Evolutionary conservation across 805 yeast genomes (phyloP), one percentile per base, ranked within the genome.

Genomic region (Lachancea mirantina): DNA sequence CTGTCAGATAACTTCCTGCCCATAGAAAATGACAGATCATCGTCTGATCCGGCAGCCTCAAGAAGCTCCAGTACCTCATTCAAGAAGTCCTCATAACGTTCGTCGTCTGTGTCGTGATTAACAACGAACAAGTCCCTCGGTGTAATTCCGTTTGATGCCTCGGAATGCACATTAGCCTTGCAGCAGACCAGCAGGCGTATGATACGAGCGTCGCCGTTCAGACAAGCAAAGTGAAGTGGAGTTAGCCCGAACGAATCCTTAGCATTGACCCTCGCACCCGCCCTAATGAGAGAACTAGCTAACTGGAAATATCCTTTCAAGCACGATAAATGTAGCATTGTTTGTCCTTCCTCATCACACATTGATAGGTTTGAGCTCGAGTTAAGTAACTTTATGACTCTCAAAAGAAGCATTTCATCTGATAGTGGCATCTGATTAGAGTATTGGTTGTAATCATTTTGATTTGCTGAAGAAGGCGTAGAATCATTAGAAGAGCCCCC

Each of bases 151-250:
- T 71, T 72, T 28, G 65, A 58, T 16, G 82, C 66, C 47, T 61
- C 71, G 36, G 69, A 53, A 23, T 66, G 62, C 41, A 71, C 57
- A 43, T 72, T 75, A 1, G 89, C 81, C 32, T 76, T 78, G 51
- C 80, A 77, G 22, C 69, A 76, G 25, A 78, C 52, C 41, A 84
- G 65, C 26, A 78, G 49, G 26, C 70, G 67, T 40, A 84, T 80
- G 23, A 80, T 65, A 28, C 72, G 78, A 32, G 83, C 64, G 49
- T 81, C 71, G 19, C 95, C 95, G 43, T 69, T 66, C 45, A 88
- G 55, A 19, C 85, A 73, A 0, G 96, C 95, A 50, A 82, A 78
- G 55, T 88, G 95, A 36, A 92, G 64, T 4, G 98, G 95, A 0
- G 96, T 79, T 41, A 74, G 73, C 1, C 95, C 96, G 51, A 78